These are phyloP conservation scores for Nitzschia inconspicua DNA, from an alignment of 108 stramenopile genomes.

Conservation along the genomic window DNA sequence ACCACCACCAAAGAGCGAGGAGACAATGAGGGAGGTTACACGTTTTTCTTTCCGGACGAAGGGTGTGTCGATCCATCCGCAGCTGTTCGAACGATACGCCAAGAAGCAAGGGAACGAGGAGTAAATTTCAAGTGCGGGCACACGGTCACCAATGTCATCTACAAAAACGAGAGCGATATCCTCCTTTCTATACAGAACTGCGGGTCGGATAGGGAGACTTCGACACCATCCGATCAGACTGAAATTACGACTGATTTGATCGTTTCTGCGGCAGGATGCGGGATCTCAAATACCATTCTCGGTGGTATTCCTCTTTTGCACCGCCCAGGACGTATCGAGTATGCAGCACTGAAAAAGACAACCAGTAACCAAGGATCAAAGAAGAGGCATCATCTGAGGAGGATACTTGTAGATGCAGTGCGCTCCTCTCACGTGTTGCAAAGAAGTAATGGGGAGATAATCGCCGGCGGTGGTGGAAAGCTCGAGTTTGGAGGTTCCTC, in stretches of 20 bases:
- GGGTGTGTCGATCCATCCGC: conserved; percentile 48
- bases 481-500: conserved; percentile 47
- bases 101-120: conserved; percentile 24
- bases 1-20: neutral
- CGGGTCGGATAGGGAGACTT: too few species aligned
- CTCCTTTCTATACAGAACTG: too few species aligned
- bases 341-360: conserved; percentile 12
- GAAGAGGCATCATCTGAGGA: conserved; percentile 12
- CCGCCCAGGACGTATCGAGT: conserved; percentile 46
- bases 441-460: conserved; percentile 47
- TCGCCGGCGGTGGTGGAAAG: conserved; percentile 54
- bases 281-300: conserved; percentile 21
- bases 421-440: conserved; percentile 47
- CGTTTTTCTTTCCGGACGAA: conserved; percentile 60
- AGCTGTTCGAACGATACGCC: conserved; percentile 38
- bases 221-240: too few species aligned
- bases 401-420: conserved; percentile 59
- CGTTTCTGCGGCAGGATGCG: conserved; percentile 47
- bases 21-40: neutral
- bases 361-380: neutral
- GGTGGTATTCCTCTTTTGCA: conserved; percentile 29
- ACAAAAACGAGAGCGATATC: too few species aligned
- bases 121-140: too few species aligned
- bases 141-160: too few species aligned
- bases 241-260: conserved; percentile 38